Base-by-base conservation (phyloP, 768 basidiomycete genomes). In the Leccinum olivaceopallidum region DNA sequence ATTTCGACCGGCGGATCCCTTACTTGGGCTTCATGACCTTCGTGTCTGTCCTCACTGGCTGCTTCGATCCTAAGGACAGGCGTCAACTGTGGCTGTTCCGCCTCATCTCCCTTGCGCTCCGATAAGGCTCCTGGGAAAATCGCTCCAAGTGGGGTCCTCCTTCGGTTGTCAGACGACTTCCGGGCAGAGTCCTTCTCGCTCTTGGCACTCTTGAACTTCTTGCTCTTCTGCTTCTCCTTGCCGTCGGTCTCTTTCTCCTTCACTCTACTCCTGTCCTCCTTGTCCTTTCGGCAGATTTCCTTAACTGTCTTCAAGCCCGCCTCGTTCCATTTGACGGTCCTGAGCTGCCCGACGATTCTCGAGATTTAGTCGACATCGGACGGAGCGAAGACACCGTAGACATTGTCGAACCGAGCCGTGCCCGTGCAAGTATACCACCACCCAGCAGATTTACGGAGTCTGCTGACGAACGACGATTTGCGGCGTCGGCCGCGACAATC, bases 291-390 rank as follows among this genome's bases (percentile, higher is more conserved):
- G 68, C 81, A 75, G 59, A 73, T 66, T 72, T 85, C 83, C 60
- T 79, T 26, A 5, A 79, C 81, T 2, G 78, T 83, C 66, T 79
- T 72, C 56, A 85, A 59, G 1, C 80, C 77, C 0, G 72, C 76
- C 64, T 84, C 83, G 62, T 83, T 80, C 83, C 83, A 83, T 53
- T 77, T 68, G 14, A 87, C 79, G 42, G 81, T 5, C 76, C 72
- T 1, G 81, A 81, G 57, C 82, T 82, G 62, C 71, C 61, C 36
- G 75, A 66, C 68, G 80, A 75, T 32, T 70, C 68, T n/a, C 76
- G 64, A 8, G 81, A 81, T 2, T 73, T 72, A 3, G 77, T 69
- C 4, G 82, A 82, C 60, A 75, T 65, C 5, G 83, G 85, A 1
- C 83, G 76, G 22, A 85, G 70, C 18, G 81, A 84, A 18, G 80